These are phyloP conservation scores for Rhodomyrtus psidioides DNA, from an alignment of 441 rosid species.

Conservation along the genomic window DNA sequence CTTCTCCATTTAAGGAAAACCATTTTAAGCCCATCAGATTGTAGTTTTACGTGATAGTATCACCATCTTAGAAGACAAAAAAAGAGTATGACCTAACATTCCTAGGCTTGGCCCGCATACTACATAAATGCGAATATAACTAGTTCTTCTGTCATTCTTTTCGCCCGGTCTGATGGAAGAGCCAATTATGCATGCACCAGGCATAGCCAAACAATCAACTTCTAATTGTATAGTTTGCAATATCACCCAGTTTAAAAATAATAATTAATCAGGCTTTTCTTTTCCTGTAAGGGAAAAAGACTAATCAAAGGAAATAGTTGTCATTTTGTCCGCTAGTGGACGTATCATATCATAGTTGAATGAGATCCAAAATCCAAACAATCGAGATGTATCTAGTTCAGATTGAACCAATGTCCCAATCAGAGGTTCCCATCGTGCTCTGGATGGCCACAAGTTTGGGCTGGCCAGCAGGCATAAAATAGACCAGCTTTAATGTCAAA, in stretches of 20 bases:
- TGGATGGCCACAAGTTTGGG: not conserved
- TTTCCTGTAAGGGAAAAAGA: not conserved
- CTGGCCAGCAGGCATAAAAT: conserved; percentile 6
- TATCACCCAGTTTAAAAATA: not conserved
- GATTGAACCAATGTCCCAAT: not conserved
- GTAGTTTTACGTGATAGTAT: not conserved
- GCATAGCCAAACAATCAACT: not conserved
- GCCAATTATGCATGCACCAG: not conserved
- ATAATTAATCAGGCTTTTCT: not conserved
- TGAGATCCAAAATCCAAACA: not conserved
- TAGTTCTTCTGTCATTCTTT: not conserved
- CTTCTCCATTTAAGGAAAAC: not conserved
- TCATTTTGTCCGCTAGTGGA: not conserved
- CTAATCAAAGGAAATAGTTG: not conserved
- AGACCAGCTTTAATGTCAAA: conserved; percentile 5
- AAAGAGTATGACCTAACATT: not conserved
- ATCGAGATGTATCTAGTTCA: not conserved
- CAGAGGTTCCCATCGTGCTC: not conserved
- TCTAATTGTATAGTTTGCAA: not conserved
- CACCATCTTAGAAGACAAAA: not conserved
- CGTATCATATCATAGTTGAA: not conserved
- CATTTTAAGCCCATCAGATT: not conserved
- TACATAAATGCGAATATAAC: not conserved
- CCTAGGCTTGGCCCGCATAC: not conserved
- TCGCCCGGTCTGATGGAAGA: not conserved